phyloP scores from a whole-genome alignment of 192 early-diverging fungal species.

The Lobosporangium transversale region DNA sequence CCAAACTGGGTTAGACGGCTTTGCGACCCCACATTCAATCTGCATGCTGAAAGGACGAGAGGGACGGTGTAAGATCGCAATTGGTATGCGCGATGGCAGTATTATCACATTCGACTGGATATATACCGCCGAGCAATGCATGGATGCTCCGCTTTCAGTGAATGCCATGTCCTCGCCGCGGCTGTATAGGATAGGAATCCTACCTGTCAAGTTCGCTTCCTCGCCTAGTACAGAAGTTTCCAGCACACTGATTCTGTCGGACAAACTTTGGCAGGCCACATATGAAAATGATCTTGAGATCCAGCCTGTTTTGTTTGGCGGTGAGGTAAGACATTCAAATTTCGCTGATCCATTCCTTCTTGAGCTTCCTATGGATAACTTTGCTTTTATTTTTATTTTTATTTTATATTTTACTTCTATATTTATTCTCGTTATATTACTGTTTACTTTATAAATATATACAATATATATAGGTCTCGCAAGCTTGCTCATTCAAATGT shows the following conservation, averaged over 20 bases:
- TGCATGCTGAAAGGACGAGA: conserved; percentile 6
- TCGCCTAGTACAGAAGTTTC: not conserved
- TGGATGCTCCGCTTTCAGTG: not conserved
- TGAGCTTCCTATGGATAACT: not conserved
- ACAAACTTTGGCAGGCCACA: conserved; percentile 25
- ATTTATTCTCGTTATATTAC: not conserved
- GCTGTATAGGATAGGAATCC: conserved; percentile 23
- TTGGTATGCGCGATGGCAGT: conserved; percentile 41
- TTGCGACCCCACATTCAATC: conserved; percentile 33
- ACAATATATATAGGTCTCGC: conserved; percentile 38
- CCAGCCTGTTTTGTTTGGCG: conserved; percentile 26
- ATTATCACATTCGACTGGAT: conserved; percentile 34
- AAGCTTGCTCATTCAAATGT: conserved; percentile 30
- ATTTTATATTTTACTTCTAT: not conserved
- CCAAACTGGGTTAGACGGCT: conserved; percentile 21
- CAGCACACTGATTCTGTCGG: conserved; percentile 18
- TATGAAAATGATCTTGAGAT: conserved; percentile 17
- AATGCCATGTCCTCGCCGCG: conserved; percentile 10
- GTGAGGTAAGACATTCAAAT: conserved; percentile 16
- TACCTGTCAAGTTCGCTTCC: conserved; percentile 25
- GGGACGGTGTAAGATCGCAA: conserved; percentile 9
- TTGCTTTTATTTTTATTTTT: not conserved
- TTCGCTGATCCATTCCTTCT: no score
- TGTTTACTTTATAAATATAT: not conserved
- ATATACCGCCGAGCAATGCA: not conserved